Evolutionary conservation across 257 asterid genomes (phyloP).

Genomic region (Jasminum sambac): DNA sequence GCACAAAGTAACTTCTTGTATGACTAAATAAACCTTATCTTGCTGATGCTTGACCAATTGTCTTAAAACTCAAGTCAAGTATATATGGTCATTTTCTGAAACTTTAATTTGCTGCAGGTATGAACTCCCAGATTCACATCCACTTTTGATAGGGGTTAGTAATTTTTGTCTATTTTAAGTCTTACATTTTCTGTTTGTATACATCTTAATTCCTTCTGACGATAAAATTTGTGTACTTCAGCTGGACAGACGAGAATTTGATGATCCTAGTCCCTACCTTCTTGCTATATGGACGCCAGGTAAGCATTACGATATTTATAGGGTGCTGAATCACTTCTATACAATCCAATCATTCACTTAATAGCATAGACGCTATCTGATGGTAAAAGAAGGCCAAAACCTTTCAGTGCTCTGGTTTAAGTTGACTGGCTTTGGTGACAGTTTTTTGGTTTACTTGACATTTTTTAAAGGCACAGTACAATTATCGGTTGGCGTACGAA

Average conservation of each 20-base stretch:
- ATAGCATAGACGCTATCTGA: neutral
- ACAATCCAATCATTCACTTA: neutral
- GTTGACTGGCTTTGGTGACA: neutral
- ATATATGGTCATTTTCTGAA: slow-evolving; percentile 12
- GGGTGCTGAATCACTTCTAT: neutral
- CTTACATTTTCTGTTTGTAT: slow-evolving; percentile 13
- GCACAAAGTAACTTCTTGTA: neutral
- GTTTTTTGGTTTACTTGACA: neutral
- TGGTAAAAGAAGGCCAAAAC: neutral
- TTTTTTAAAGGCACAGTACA: neutral
- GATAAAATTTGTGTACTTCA: slow-evolving; percentile 29
- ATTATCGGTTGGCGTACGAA: neutral
- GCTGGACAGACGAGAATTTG: slow-evolving; percentile 92
- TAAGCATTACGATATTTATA: slow-evolving; percentile 26
- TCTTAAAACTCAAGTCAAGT: slow-evolving; percentile 4
- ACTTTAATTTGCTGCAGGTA: slow-evolving; percentile 57
- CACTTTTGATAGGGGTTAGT: slow-evolving; percentile 70
- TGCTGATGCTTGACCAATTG: slow-evolving; percentile 3
- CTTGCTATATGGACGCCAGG: slow-evolving; percentile 99
- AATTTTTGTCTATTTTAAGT: slow-evolving; percentile 24
- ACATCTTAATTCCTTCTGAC: slow-evolving; percentile 33
- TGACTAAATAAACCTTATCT: slow-evolving; percentile 5
- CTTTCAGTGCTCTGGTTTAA: neutral
- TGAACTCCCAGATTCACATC: slow-evolving; percentile 85
- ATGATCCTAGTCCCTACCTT: slow-evolving; percentile 97